These are phyloP conservation scores for Cryptococcus amylolentus DNA, from an alignment of 1,284 basidiomycete species.

Conservation along the genomic window DNA sequence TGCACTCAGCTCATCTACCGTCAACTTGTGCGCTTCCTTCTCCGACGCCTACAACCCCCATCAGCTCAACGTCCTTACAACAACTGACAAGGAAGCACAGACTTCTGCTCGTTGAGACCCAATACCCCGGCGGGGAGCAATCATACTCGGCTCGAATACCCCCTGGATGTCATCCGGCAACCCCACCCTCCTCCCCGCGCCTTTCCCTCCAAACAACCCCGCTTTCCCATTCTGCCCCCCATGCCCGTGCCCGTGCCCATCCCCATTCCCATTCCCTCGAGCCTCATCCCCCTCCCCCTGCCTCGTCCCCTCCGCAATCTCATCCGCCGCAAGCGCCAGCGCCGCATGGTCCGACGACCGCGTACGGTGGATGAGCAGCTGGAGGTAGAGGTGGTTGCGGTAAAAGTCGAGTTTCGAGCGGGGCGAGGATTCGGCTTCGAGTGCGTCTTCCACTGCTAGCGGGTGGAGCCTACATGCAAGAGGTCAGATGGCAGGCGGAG, in stretches of 20 bases:
- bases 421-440: slow-evolving; percentile 41
- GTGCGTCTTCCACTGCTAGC: slow-evolving; percentile 47
- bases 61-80: neutral
- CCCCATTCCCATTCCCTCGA: neutral
- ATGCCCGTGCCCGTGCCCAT: slow-evolving; percentile 7
- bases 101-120: slow-evolving; percentile 14
- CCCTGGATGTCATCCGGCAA: slow-evolving; percentile 47
- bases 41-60: slow-evolving; percentile 16
- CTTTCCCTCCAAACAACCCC: neutral
- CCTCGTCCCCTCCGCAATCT: slow-evolving; percentile 4
- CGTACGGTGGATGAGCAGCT: slow-evolving; percentile 47
- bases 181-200: slow-evolving; percentile 14
- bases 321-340: slow-evolving; percentile 22
- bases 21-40: slow-evolving; percentile 39
- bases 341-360: slow-evolving; percentile 30
- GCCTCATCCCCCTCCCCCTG: neutral
- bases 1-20: slow-evolving; percentile 46
- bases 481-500: neutral
- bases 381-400: slow-evolving; percentile 47
- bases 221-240: neutral
- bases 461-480: slow-evolving; percentile 43
- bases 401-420: slow-evolving; percentile 50
- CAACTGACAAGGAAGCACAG: neutral
- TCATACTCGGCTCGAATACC: slow-evolving; percentile 44
- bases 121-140: slow-evolving; percentile 9